These are phyloP conservation scores for Paraconiothyrium brasiliense DNA, from an alignment of 2,329 filamentous ascomycete genomes.

Conservation along the genomic window DNA sequence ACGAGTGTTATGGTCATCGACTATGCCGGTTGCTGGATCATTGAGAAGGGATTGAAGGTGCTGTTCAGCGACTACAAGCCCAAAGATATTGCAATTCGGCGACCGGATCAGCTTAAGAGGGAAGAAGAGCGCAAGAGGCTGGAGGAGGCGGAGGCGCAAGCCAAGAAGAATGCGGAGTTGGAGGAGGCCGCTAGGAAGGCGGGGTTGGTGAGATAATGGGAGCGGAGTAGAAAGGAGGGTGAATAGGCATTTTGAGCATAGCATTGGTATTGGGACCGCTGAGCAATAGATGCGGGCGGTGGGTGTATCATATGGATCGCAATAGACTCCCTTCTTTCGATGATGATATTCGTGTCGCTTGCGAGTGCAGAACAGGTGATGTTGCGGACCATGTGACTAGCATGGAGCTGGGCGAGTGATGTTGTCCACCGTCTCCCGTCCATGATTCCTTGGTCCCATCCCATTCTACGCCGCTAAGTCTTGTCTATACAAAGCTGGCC, in stretches of 20 bases:
- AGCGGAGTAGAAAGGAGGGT: neutral
- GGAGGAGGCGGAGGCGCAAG: conserved; percentile 56
- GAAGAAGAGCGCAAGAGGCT: conserved; percentile 75
- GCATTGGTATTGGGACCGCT: neutral
- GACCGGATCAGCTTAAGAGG: conserved; percentile 84
- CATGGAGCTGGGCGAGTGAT: too few relatives aligned
- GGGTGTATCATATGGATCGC: neutral
- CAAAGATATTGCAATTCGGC: conserved; percentile 88
- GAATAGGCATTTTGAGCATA: neutral
- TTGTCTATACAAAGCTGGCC: too few relatives aligned
- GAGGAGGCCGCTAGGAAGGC: conserved; percentile 36
- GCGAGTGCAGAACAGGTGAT: neutral
- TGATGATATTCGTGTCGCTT: neutral
- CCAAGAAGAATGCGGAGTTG: conserved; percentile 43
- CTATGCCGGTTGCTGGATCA: conserved; percentile 84
- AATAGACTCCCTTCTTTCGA: neutral
- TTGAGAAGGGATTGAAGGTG: conserved; percentile 86
- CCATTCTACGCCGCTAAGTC: too few relatives aligned
- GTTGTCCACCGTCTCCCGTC: too few relatives aligned
- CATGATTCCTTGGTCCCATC: too few relatives aligned
- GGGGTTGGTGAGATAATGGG: conserved; percentile 16
- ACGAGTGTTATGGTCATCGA: conserved; percentile 86
- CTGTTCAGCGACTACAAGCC: conserved; percentile 91
- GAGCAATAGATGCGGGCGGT: neutral
- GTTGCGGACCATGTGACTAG: neutral